Base-by-base conservation (phyloP, 768 basidiomycete genomes). In the Termitomyces sp. region DNA sequence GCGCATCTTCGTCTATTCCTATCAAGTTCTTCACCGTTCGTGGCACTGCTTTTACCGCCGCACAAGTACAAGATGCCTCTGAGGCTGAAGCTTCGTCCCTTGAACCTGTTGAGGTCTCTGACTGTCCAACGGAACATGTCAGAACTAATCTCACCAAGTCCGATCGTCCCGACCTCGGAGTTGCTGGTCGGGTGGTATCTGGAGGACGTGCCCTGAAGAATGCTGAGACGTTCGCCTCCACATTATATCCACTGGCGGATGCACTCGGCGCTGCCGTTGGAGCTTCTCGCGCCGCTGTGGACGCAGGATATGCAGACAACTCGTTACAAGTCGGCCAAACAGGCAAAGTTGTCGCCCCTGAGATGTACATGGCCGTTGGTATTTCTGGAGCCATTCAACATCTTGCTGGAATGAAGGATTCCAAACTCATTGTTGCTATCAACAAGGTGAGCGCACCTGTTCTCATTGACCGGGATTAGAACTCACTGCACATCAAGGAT, bases 381-480 rank as follows among this genome's bases (percentile, higher is more conserved):
- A 98, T 99, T 66, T 97, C 95, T 9, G 97, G 97, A 18, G 97
- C 97, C 15, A 99, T 98, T 66, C 97, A 99, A 75, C 97, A 99
- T 77, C 78, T 98, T 56, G 97, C 97, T 22, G 97, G 97, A 9
- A 99, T 98, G 97, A 99, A 99, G 72, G 97, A 98, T 68, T 95
- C 93, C 12, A 99, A 98, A 77, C 79, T 98, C 63, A 99, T 99
- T 61, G 96, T 97, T 34, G 97, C 97, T 4, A 82, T 99, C 61
- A 99, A 99, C 79, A 99, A 99, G 85, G 95, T 86, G 61, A 54
- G 76, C 62, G 20, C 41, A 27, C 31, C 58, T 24, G 3, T 49
- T 50, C 13, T 50, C 36, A 58, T 20, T 24, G 48, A 30, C 45
- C 8, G 20, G 18, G 27, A 39, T 48, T 54, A 3, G 55, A 58